Evolutionary conservation across 257 asterid genomes (phyloP).

Genomic region (Coffea canephora): DNA sequence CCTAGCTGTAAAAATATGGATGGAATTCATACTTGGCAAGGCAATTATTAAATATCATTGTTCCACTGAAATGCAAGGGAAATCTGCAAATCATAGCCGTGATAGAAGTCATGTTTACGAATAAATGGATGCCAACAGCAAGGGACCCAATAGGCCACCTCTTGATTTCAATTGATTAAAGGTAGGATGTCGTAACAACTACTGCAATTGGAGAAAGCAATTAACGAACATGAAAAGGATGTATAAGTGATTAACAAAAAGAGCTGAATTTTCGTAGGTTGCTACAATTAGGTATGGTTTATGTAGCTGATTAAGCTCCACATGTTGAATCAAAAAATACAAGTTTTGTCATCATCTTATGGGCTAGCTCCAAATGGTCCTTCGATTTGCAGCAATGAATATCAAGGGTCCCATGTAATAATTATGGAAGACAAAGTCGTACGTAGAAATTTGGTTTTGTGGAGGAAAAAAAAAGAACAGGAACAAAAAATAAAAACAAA

Average conservation of each 20-base stretch:
- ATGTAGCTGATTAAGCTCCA: not conserved
- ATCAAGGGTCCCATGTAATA: slow-evolving; percentile 16
- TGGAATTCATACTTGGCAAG: not conserved
- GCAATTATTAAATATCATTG: not conserved
- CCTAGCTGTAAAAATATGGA: not conserved
- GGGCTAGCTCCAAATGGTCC: slow-evolving; percentile 9
- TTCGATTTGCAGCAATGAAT: not conserved
- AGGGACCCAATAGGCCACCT: not conserved
- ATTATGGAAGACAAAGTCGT: slow-evolving; percentile 3
- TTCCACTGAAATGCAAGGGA: not conserved
- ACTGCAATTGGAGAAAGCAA: not conserved
- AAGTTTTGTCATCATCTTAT: not conserved
- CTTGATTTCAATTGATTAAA: not conserved
- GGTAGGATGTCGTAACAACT: not conserved
- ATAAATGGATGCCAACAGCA: not conserved
- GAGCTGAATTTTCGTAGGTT: not conserved
- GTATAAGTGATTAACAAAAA: not conserved
- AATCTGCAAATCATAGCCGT: not conserved
- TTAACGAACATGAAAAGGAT: not conserved
- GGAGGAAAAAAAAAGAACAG: slow-evolving; percentile 21
- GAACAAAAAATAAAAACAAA: not conserved
- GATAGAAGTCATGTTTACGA: not conserved
- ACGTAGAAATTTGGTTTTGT: not conserved
- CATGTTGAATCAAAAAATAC: not conserved
- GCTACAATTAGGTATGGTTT: not conserved